Evolutionary conservation across 1,284 basidiomycete genomes (phyloP).

Genomic region (Pterulicium gracile): DNA sequence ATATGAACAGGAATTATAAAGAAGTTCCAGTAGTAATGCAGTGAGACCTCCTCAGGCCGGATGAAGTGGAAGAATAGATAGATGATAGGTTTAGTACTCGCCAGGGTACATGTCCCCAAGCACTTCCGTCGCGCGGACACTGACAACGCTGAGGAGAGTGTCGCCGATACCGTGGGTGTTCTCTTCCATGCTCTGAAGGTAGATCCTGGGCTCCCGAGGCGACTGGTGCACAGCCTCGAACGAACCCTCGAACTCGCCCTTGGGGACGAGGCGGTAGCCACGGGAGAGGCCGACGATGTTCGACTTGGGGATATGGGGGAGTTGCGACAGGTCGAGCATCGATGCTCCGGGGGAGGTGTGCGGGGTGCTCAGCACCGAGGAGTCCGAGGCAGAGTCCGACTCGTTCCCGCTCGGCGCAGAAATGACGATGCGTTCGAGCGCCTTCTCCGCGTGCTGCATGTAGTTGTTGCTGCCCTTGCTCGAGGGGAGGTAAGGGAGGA

Average conservation of each 20-base stretch:
- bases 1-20: too few species aligned
- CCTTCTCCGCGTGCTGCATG: background rate
- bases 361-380: background rate
- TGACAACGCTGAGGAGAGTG: slow-evolving; percentile 40
- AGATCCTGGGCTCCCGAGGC: slow-evolving; percentile 27
- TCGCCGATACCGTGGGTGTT: slow-evolving; percentile 48
- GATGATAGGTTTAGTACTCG: too few species aligned
- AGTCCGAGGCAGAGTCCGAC: background rate
- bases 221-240: background rate
- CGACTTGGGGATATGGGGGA: slow-evolving; percentile 9
- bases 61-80: too few species aligned
- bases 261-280: slow-evolving; percentile 32
- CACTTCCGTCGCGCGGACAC: slow-evolving; percentile 38
- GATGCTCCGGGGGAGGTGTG: background rate
- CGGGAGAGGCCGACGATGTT: slow-evolving; percentile 32
- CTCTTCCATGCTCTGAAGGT: slow-evolving; percentile 49
- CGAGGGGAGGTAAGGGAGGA: background rate
- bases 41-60: too few species aligned
- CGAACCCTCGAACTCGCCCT: slow-evolving; percentile 16
- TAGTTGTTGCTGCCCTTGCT: background rate
- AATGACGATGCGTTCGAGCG: background rate
- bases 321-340: background rate
- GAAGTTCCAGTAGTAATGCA: too few species aligned
- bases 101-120: slow-evolving; percentile 27
- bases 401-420: background rate